Evolutionary conservation across 208 protist genomes (phyloP), one percentile per base, ranked within the genome.

Genomic region (Wallacemonas sp.): DNA sequence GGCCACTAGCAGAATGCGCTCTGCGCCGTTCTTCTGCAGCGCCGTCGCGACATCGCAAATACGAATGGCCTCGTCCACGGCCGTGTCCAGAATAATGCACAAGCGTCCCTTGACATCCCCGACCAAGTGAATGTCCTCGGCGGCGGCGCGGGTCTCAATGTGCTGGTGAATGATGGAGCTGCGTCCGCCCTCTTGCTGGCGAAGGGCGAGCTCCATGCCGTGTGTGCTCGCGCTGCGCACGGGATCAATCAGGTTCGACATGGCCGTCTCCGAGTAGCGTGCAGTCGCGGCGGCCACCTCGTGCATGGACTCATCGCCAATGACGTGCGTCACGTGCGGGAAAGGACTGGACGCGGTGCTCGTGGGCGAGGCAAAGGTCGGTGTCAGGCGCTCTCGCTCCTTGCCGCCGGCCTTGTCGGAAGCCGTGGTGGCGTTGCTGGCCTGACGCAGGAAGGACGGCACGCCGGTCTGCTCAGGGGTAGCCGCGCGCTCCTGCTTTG

Each of bases 61-160:
- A 49, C 89, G 78, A 41, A 93, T 67, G 5, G 81, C 91, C 62
- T 96, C 91, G 50, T 96, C 88, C 32, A 96, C 77, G 18, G 75
- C 72, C 0, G 77, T 89, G 36, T 91, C 86, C 11, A 93, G 23
- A 55, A 96, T 91, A 39, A 96, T 87, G 69, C 91, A 96, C 20
- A 91, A 67, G 0, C 82, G 72, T 5, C 77, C 70, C 54, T 70
- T 74, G 11, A 93, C 91, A 33, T 94, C 86, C 11, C 91, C 91
- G 14, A 96, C 86, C 0, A 96, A 74, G 2, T 46, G 76, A 57
- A 90, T 83, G 28, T 79, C 80, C 42, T 84, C 74, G 36, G 79
- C 68, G 18, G 72, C 64, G 2, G 71, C 67, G 10, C 62, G 55
- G 14, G 23, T 38, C 18, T 76, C 65, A 44, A 84, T 74, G 29